These are phyloP conservation scores for Termitomyces sp. DNA, from an alignment of 768 basidiomycete species.

Conservation along the genomic window DNA sequence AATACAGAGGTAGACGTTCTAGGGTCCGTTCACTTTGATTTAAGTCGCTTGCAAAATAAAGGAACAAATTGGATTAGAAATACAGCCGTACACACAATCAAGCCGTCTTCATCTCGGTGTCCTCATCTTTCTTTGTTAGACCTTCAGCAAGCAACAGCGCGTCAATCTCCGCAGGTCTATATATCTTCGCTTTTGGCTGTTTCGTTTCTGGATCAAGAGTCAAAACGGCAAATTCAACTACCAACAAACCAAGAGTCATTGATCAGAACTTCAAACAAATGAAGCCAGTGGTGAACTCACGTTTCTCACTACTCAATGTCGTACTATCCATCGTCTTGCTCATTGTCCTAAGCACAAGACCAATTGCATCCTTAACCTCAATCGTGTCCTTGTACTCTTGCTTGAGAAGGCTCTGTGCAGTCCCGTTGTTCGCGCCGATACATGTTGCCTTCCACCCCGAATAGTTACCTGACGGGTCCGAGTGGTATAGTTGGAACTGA, in stretches of 20 bases:
- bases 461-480: conserved; percentile 98
- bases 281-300: conserved; percentile 44
- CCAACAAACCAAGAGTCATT: background rate
- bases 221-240: conserved; percentile 96
- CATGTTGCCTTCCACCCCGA: conserved; percentile 98
- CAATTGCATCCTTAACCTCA: conserved; percentile 85
- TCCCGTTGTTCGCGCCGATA: conserved; percentile 97
- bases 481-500: conserved; percentile 96
- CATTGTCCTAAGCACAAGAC: conserved; percentile 91
- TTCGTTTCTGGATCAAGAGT: conserved; percentile 77
- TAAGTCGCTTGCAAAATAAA: background rate
- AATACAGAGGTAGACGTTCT: no score
- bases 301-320: conserved; percentile 91
- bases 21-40: no score
- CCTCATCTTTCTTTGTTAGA: conserved; percentile 85
- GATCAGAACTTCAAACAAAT: background rate
- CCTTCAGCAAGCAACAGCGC: conserved; percentile 75
- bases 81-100: conserved; percentile 21
- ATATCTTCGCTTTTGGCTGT: conserved; percentile 88
- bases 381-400: conserved; percentile 99
- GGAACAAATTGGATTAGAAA: conserved; percentile 24
- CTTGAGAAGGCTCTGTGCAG: conserved; percentile 91
- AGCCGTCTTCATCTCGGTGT: conserved; percentile 69
- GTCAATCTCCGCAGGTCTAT: conserved; percentile 85
- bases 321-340: conserved; percentile 99